Evolutionary conservation across 2,329 filamentous ascomycete genomes (phyloP), one percentile per base, ranked within the genome.

Genomic region (Diaporthe caulivora): DNA sequence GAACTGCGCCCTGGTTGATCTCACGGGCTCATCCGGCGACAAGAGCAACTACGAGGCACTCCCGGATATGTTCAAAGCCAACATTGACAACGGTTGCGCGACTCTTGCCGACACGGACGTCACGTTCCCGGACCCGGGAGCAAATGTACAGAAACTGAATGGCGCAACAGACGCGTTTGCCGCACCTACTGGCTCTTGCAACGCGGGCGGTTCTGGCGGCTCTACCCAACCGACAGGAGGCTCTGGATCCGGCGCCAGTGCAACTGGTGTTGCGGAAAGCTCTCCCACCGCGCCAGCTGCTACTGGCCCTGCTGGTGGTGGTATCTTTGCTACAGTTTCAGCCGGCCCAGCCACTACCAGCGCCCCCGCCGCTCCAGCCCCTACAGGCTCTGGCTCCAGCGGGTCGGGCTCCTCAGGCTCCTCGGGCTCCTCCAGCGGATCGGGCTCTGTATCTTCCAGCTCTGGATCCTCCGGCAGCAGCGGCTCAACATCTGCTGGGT

Each of bases 1-100:
- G 95, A 97, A 98, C 88, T 99, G 96, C 78, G 94, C 93, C 0
- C 91, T 94, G 0, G 82, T 97, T 62, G 88, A 87, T 0, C 87
- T 98, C 31, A 90, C 89, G 0, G 89, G 89, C 11, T 76, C 75
- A 0, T 84, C 83, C 0, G 89, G 89, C 69, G 82, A 83, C 55
- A 78, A 90, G 72, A 82, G 86, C 1, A 89, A 89, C 76, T 89
- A 92, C 75, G 80, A 89, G 51, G 81, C 84, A 0, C 92, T 97
- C 17, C 94, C 95, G 0, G 86, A 91, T 72, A 92, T 97, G 90
- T 92, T 95, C 70, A 87, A 92, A 0, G 92, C 93, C 78, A 97
- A 97, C 83, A 84, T 95, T 74, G 81, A 79, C 9, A 78, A 76
- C 42, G 87, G 87, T 72, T 95, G 93, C 83, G 79, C 67, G 0